Conservation (phyloP, 2,329 filamentous ascomycete species). For the Cladophialophora exuberans region DNA sequence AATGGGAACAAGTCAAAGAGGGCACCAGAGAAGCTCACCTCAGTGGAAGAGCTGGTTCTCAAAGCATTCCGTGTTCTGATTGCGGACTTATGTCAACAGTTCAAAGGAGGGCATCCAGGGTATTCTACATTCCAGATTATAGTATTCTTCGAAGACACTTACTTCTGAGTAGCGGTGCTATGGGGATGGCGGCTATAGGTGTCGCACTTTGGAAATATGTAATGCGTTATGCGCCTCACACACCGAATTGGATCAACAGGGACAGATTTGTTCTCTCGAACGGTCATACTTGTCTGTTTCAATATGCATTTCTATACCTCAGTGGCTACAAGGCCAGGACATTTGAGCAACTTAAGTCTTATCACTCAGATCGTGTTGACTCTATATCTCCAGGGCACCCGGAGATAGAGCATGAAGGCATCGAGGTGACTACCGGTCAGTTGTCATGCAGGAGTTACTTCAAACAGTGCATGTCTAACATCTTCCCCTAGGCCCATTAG, state of each 20-base stretch:
- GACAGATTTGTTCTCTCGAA: slow-evolving; percentile 67
- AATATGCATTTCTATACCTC: slow-evolving; percentile 59
- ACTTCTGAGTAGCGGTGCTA: slow-evolving; percentile 50
- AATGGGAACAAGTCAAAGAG: no score
- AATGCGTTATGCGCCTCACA: slow-evolving; percentile 63
- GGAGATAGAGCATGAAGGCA: slow-evolving; percentile 56
- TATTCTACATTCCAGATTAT: no score
- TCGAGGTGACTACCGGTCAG: slow-evolving; percentile 57
- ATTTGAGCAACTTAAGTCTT: slow-evolving; percentile 60
- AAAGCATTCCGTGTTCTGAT: slow-evolving; percentile 66
- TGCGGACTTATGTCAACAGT: slow-evolving; percentile 71
- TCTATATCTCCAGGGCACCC: slow-evolving; percentile 57
- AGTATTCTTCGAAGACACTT: background rate
- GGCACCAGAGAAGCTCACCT: no score
- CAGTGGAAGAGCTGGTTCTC: slow-evolving; percentile 57
- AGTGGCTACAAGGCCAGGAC: slow-evolving; percentile 60
- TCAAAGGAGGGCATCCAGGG: slow-evolving; percentile 71
- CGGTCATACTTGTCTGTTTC: slow-evolving; percentile 60
- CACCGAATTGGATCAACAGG: slow-evolving; percentile 62
- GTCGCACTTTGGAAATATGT: slow-evolving; percentile 65
- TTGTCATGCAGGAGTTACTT: background rate
- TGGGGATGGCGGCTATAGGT: slow-evolving; percentile 66
- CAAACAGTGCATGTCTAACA: background rate
- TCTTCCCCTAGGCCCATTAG: slow-evolving; percentile 51
- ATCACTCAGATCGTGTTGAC: slow-evolving; percentile 53